phyloP scores from a whole-genome alignment of 2,329 filamentous ascomycete species.

The Cryoendolithus antarcticus region DNA sequence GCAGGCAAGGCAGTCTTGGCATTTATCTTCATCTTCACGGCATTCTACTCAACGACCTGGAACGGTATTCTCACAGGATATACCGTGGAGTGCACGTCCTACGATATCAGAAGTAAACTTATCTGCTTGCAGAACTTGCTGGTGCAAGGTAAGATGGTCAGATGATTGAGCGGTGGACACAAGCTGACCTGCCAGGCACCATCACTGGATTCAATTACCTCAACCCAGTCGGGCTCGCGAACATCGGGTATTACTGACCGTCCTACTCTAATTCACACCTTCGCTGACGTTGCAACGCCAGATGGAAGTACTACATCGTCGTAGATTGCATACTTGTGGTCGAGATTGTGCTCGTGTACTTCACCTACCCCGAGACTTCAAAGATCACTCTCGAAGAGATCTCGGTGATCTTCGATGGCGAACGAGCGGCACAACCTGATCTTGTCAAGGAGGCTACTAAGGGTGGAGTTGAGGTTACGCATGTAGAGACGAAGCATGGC shows the following conservation, averaged over 20 bases:
- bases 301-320: conserved; percentile 9
- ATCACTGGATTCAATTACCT: conserved; percentile 25
- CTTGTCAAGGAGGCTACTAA: no score
- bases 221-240: conserved; percentile 8
- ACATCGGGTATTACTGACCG: conserved; percentile 7
- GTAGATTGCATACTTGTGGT: conserved; percentile 13
- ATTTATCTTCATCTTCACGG: conserved; percentile 10
- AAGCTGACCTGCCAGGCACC: no score
- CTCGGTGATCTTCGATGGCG: conserved; percentile 7
- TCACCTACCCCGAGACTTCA: conserved; percentile 25
- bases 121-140: conserved; percentile 29
- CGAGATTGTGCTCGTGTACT: conserved; percentile 17
- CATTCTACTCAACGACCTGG: conserved; percentile 23
- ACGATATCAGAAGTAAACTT: conserved; percentile 29
- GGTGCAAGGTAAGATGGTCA: conserved; percentile 27
- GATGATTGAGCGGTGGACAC: no score
- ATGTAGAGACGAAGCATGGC: no score
- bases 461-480: no score
- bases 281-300: conserved; percentile 1
- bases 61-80: conserved; percentile 30
- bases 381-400: conserved; percentile 8
- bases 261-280: neutral
- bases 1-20: conserved; percentile 15
- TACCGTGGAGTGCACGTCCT: conserved; percentile 30
- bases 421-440: no score